phyloP scores from a whole-genome alignment of 2,329 filamentous ascomycete species.

The Meredithiella fracta region DNA sequence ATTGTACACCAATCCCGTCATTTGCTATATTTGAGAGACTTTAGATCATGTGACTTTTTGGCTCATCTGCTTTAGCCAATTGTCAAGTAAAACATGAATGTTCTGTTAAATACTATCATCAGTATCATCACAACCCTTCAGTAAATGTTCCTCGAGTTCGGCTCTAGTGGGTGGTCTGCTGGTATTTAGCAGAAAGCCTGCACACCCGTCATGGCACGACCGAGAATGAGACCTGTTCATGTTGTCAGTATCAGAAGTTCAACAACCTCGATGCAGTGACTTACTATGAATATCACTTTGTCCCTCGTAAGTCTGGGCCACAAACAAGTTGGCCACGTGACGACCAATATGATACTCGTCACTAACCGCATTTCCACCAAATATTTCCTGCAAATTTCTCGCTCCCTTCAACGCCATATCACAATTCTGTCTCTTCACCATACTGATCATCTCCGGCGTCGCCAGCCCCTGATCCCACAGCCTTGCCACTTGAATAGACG shows the following conservation, averaged over 20 bases:
- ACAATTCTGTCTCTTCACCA: conserved; percentile 97
- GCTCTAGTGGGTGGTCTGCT: background rate
- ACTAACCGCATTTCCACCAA: conserved; percentile 94
- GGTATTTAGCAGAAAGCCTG: conserved; percentile 48
- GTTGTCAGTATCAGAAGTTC: background rate
- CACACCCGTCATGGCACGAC: conserved; percentile 53
- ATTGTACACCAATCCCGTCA: too few relatives aligned
- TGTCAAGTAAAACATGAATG: too few relatives aligned
- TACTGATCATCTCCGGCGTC: conserved; percentile 78
- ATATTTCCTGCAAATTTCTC: conserved; percentile 75
- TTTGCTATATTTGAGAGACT: too few relatives aligned
- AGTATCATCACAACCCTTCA: too few relatives aligned
- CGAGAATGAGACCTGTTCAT: conserved; percentile 48
- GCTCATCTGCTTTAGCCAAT: too few relatives aligned
- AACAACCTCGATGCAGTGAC: conserved; percentile 23
- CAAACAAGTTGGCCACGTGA: conserved; percentile 90
- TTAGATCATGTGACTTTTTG: too few relatives aligned
- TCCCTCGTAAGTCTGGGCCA: conserved; percentile 95
- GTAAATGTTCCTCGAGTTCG: too few relatives aligned
- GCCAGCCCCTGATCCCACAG: conserved; percentile 83
- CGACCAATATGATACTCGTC: conserved; percentile 93
- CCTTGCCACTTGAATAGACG: conserved; percentile 75
- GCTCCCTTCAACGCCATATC: conserved; percentile 71
- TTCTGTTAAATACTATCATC: too few relatives aligned
- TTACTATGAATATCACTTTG: conserved; percentile 94